A percentile compares a stretch with the other conserved stretches of the same genome.
Conservation (phyloP, 495 filamentous ascomycete genomes). For the Apodospora peruviana region DNA sequence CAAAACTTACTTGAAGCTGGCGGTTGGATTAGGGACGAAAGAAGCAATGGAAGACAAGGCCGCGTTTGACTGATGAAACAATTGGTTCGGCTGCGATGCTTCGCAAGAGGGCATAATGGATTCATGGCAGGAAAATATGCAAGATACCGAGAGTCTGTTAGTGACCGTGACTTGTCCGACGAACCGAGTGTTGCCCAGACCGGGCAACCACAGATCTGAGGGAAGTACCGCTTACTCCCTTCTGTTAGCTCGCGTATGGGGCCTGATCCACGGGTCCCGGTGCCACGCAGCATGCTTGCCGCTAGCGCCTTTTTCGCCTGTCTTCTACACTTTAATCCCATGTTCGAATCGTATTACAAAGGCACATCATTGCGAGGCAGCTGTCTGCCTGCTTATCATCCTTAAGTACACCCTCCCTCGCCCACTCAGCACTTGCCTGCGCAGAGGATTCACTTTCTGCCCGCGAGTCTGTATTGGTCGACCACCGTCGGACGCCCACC, state of each 20-base stretch:
- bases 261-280: background rate
- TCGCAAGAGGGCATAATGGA: background rate
- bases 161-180: background rate
- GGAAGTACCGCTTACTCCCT: slow-evolving; percentile 22
- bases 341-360: background rate
- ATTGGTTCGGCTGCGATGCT: slow-evolving; percentile 10
- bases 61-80: slow-evolving; percentile 6
- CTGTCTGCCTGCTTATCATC: slow-evolving; percentile 22
- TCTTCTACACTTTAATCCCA: slow-evolving; percentile 3
- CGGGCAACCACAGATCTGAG: too few relatives aligned
- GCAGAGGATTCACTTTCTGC: background rate
- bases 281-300: too few relatives aligned
- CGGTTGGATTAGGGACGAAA: slow-evolving; percentile 2
- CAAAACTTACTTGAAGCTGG: background rate
- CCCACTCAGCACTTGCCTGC: background rate
- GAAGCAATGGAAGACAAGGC: slow-evolving; percentile 4
- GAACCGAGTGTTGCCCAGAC: background rate
- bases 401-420: slow-evolving; percentile 21
- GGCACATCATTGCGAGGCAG: slow-evolving; percentile 15
- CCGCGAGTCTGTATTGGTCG: background rate
- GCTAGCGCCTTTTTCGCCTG: slow-evolving; percentile 4
- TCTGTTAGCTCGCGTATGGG: slow-evolving; percentile 16
- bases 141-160: slow-evolving; percentile 11
- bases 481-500: background rate
- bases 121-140: background rate